phyloP scores from a whole-genome alignment of 345 rosid species.

The Populus ilicifolia region DNA sequence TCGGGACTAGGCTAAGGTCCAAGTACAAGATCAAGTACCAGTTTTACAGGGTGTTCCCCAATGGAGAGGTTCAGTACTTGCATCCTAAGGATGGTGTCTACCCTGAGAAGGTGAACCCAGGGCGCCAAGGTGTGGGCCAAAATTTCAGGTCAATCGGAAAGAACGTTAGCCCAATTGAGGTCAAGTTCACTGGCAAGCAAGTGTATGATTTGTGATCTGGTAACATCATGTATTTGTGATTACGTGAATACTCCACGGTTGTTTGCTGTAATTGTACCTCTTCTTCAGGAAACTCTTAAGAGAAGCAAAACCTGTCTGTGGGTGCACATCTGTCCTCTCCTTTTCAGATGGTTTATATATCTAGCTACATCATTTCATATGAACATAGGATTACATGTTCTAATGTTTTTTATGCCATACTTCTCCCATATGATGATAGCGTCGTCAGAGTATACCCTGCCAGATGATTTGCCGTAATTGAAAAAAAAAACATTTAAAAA shows the following conservation, averaged over 20 bases:
- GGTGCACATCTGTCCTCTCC: not conserved
- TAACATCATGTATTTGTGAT: not conserved
- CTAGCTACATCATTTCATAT: not conserved
- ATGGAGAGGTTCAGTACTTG: slow-evolving; percentile 86
- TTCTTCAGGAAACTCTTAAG: not conserved
- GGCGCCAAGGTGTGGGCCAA: slow-evolving; percentile 79
- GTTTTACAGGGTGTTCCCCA: slow-evolving; percentile 90
- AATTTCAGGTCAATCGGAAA: slow-evolving; percentile 87
- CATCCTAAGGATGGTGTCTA: slow-evolving; percentile 96
- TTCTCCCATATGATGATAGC: not conserved
- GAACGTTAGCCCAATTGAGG: slow-evolving; percentile 83
- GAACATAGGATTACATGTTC: too few relatives aligned
- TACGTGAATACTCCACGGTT: not conserved
- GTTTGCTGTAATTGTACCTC: not conserved
- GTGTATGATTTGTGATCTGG: slow-evolving; percentile 55
- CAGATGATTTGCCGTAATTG: too few relatives aligned
- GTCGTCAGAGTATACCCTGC: too few relatives aligned
- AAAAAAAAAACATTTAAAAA: too few relatives aligned
- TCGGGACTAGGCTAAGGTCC: slow-evolving; percentile 84
- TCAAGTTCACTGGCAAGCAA: slow-evolving; percentile 95
- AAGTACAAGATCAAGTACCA: slow-evolving; percentile 97
- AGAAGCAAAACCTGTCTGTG: not conserved
- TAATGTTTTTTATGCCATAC: not conserved
- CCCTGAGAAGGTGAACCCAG: slow-evolving; percentile 88
- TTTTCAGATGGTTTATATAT: not conserved